These are phyloP conservation scores for Podaxis sp. DNA, from an alignment of 768 basidiomycete genomes.

Conservation along the genomic window DNA sequence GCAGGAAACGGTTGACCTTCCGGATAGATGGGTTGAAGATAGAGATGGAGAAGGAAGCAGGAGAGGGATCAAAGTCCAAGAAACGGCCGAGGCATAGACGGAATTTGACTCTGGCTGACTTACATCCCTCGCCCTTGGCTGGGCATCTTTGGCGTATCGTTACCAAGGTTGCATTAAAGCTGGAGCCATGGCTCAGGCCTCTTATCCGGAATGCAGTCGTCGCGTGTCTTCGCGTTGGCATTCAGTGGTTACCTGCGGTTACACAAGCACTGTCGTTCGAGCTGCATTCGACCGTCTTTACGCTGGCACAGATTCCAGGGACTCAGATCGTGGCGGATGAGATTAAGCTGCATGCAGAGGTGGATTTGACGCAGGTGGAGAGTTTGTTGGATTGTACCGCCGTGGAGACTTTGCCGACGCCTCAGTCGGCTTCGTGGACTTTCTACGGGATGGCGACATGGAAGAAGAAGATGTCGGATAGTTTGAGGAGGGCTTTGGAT, in stretches of 20 bases:
- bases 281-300: conserved; percentile 52
- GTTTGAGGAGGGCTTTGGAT: conserved; percentile 66
- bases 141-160: conserved; percentile 37
- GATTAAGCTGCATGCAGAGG: conserved; percentile 50
- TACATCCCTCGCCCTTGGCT: conserved; percentile 45
- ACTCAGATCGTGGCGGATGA: conserved; percentile 50
- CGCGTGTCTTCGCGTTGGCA: conserved; percentile 52
- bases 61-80: conserved; percentile 21
- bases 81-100: conserved; percentile 32
- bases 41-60: conserved; percentile 38
- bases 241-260: conserved; percentile 66
- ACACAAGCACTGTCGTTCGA: conserved; percentile 71
- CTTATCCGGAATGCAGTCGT: conserved; percentile 56
- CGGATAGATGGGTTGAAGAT: conserved; percentile 62
- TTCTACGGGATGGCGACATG: conserved; percentile 59
- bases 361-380: conserved; percentile 54
- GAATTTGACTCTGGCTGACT: conserved; percentile 46
- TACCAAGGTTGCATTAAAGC: conserved; percentile 39
- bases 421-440: conserved; percentile 24
- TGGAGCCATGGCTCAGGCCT: conserved; percentile 66
- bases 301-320: conserved; percentile 51
- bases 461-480: conserved; percentile 59
- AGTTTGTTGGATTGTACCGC: conserved; percentile 28
- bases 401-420: conserved; percentile 19
- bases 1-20: conserved; percentile 58